phyloP scores from a whole-genome alignment of 2,329 filamentous ascomycete species.

The Botrytis paeoniae region DNA sequence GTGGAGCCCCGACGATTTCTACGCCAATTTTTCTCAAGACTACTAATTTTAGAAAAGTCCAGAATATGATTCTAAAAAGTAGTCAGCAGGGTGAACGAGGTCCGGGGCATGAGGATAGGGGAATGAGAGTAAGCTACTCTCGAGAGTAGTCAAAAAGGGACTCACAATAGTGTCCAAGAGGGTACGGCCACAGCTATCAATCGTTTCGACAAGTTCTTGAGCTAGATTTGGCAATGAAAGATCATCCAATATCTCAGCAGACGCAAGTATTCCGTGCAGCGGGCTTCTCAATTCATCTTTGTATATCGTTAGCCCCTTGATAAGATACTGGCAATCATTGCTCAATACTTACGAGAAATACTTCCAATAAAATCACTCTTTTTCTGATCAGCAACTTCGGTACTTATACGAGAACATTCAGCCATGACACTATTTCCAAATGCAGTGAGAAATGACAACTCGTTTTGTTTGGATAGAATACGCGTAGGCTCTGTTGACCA shows the following conservation, averaged over 20 bases:
- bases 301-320: not conserved
- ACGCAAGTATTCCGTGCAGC: conserved; percentile 55
- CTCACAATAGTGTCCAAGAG: conserved; percentile 41
- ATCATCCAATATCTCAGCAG: conserved; percentile 49
- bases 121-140: not conserved
- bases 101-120: not conserved
- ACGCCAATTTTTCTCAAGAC: conserved; percentile 38
- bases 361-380: conserved; percentile 59
- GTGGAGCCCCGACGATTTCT: conserved; percentile 26
- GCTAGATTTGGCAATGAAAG: conserved; percentile 38
- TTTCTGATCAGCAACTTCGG: conserved; percentile 49
- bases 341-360: conserved; percentile 55
- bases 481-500: conserved; percentile 40
- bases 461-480: conserved; percentile 39
- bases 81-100: not conserved
- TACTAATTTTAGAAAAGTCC: conserved; percentile 42
- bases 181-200: conserved; percentile 41
- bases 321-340: not conserved
- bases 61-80: conserved; percentile 41
- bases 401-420: conserved; percentile 53
- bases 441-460: conserved; percentile 41
- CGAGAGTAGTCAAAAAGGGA: not conserved
- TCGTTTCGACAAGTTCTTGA: conserved; percentile 38
- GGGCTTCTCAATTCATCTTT: conserved; percentile 36
- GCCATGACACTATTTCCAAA: conserved; percentile 53